Conservation (phyloP, 257 asterid species). For the Solanum phureja region DNA sequence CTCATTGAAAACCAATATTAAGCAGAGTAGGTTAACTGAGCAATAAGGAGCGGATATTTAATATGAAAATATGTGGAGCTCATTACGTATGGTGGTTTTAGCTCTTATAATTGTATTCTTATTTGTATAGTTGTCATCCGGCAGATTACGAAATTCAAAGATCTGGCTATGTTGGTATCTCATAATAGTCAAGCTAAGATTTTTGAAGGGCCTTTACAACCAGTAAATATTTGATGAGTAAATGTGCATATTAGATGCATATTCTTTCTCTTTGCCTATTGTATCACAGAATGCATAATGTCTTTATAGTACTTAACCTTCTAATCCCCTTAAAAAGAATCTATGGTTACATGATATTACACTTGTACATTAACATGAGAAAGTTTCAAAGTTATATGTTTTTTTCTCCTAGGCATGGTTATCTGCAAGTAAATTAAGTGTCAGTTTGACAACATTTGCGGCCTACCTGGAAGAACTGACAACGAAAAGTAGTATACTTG, state of each 20-base stretch:
- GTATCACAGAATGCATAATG: background rate
- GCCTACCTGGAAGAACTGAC: constrained; percentile 5
- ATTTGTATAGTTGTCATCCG: background rate
- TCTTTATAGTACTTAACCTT: background rate
- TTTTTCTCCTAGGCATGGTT: background rate
- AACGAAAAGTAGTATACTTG: background rate
- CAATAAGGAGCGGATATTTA: background rate
- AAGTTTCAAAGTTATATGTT: background rate
- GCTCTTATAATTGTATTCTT: background rate
- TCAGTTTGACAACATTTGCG: constrained; percentile 4
- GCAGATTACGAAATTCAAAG: background rate
- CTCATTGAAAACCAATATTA: background rate
- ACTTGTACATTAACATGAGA: background rate
- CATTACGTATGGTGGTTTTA: background rate
- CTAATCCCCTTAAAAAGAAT: background rate
- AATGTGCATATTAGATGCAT: background rate
- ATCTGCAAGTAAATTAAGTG: background rate
- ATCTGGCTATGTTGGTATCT: background rate
- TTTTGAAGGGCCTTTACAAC: background rate
- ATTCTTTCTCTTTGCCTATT: background rate
- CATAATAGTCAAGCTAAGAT: background rate
- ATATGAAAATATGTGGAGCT: background rate
- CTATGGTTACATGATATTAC: background rate
- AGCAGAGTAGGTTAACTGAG: background rate
- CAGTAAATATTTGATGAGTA: background rate